Percentiles rank a stretch among this genome's conserved stretches.
phyloP scores from a whole-genome alignment of 78 protist genomes.

The Bigelowiella natans region DNA sequence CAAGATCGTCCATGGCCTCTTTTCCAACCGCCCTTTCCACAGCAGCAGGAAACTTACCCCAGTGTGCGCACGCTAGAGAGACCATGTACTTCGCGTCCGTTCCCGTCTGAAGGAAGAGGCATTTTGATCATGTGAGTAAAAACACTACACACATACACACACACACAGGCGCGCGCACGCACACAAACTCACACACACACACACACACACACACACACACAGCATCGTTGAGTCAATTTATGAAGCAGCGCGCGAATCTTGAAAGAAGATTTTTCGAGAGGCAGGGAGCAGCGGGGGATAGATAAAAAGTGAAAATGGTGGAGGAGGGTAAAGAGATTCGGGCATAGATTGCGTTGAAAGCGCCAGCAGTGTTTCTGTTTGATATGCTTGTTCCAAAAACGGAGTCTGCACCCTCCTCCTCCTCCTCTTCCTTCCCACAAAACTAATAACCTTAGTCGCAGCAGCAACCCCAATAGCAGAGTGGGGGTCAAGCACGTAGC shows the following conservation, averaged over 20 bases:
- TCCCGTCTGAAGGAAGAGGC: not conserved
- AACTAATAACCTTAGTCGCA: not conserved
- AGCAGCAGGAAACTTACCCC: constrained; percentile 15
- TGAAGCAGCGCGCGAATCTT: not conserved
- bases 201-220: not conserved
- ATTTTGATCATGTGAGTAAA: not conserved
- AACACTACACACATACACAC: not conserved
- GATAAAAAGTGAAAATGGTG: too few relatives aligned
- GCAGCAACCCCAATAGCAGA: constrained; percentile 26
- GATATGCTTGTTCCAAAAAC: not conserved
- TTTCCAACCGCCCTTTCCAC: too few relatives aligned
- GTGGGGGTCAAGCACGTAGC: constrained; percentile 21
- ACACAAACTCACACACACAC: not conserved
- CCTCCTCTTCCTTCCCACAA: not conserved
- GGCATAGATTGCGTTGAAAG: too few relatives aligned
- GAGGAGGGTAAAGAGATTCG: too few relatives aligned
- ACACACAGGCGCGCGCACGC: too few relatives aligned
- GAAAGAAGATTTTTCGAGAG: too few relatives aligned
- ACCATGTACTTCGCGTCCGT: not conserved
- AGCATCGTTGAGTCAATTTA: not conserved
- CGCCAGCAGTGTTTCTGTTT: not conserved
- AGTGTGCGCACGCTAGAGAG: constrained; percentile 16
- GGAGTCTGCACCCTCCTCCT: not conserved
- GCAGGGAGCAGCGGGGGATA: too few relatives aligned
- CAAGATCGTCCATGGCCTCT: too few relatives aligned